A percentile compares a stretch with the other conserved stretches of the same genome.
phyloP scores from a whole-genome alignment of 108 stramenopile genomes.

The Skeletonema grethae region DNA sequence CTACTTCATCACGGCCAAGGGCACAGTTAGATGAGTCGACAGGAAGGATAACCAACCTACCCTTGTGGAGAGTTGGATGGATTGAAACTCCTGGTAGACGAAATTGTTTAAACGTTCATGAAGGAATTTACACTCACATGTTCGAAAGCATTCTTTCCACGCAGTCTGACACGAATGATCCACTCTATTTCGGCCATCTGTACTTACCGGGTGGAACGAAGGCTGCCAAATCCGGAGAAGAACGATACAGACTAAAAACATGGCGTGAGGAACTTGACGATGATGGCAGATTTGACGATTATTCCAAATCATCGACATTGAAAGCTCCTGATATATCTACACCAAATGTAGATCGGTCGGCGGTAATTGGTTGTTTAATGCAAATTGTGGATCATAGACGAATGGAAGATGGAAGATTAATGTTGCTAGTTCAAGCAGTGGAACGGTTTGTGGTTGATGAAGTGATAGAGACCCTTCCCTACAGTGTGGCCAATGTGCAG shows the following conservation, averaged over 20 bases:
- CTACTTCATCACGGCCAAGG: background rate
- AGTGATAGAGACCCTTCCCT: slow-evolving; percentile 58
- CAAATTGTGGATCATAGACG: slow-evolving; percentile 71
- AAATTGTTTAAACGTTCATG: slow-evolving; percentile 77
- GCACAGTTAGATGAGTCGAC: slow-evolving; percentile 34
- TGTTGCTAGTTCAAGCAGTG: slow-evolving; percentile 69
- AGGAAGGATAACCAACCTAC: slow-evolving; percentile 55
- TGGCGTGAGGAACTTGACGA: slow-evolving; percentile 45
- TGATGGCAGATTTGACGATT: slow-evolving; percentile 29
- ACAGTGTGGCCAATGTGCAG: slow-evolving; percentile 66
- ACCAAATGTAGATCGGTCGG: slow-evolving; percentile 13
- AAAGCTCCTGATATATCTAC: slow-evolving; percentile 1
- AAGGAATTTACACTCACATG: slow-evolving; percentile 76
- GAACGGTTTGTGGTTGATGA: slow-evolving; percentile 76
- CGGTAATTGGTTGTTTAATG: slow-evolving; percentile 69
- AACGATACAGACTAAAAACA: slow-evolving; percentile 33
- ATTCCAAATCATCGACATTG: slow-evolving; percentile 4
- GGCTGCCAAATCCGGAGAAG: slow-evolving; percentile 17
- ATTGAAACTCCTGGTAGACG: slow-evolving; percentile 77
- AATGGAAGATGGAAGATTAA: slow-evolving; percentile 65
- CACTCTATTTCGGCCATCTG: slow-evolving; percentile 73
- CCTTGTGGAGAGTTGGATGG: slow-evolving; percentile 75
- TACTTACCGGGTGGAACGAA: slow-evolving; percentile 43
- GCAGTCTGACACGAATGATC: slow-evolving; percentile 19
- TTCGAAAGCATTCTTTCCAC: slow-evolving; percentile 64